A percentile compares a stretch with the other conserved stretches of the same genome.
phyloP scores from a whole-genome alignment of 768 basidiomycete genomes.

The Phlebiopsis gigantea region DNA sequence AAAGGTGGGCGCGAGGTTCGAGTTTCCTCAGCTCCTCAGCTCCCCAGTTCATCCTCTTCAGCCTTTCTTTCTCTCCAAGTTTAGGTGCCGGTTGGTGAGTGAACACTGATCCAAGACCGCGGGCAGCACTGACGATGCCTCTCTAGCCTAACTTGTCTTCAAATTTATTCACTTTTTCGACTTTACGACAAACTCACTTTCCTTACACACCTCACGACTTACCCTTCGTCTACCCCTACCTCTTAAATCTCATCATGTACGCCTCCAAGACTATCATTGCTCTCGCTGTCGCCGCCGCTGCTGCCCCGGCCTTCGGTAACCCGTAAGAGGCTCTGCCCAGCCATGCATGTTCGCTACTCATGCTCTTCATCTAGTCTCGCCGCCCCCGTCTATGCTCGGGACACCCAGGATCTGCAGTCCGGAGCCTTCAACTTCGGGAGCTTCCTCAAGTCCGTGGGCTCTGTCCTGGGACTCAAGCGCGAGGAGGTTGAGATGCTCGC shows the following conservation, averaged over 20 bases:
- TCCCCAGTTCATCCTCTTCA: background rate
- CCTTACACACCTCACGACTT: background rate
- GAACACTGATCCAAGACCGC: background rate
- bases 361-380: background rate
- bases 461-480: too few relatives aligned
- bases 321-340: too few relatives aligned
- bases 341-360: background rate
- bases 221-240: background rate
- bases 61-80: background rate
- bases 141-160: background rate
- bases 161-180: background rate
- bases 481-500: too few relatives aligned
- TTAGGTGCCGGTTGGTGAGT: background rate
- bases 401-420: background rate
- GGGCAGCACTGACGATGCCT: background rate
- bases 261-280: background rate
- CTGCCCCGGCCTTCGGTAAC: background rate
- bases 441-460: background rate
- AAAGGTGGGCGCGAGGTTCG: too few relatives aligned
- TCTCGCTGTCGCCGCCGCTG: background rate
- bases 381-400: too few relatives aligned
- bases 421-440: background rate
- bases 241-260: background rate
- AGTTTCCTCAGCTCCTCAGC: too few relatives aligned
- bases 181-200: too few relatives aligned